Evolutionary conservation across 768 basidiomycete species (phyloP).

Genomic region (Pulveroboletus sp.): DNA sequence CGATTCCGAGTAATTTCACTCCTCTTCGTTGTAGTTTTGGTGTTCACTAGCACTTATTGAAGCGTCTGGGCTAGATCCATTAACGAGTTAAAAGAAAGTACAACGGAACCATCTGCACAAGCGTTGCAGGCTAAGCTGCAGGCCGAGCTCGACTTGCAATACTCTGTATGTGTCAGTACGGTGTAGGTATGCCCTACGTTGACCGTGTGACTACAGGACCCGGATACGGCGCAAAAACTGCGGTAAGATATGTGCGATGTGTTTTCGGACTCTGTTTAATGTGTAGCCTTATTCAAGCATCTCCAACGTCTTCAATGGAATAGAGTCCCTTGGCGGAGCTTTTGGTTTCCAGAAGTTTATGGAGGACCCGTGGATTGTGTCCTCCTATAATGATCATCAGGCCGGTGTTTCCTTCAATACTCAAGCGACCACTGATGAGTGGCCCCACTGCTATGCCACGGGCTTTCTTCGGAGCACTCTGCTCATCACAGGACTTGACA

Average conservation of each 20-base stretch:
- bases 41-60: not conserved
- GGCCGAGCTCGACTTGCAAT: not conserved
- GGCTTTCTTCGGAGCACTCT: not conserved
- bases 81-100: not conserved
- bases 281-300: not conserved
- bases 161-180: not conserved
- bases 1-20: not conserved
- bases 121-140: not conserved
- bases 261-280: not conserved
- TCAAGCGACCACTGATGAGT: not conserved
- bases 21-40: not conserved
- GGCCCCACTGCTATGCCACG: not conserved
- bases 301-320: not conserved
- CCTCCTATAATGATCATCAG: not conserved
- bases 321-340: conserved; percentile 4
- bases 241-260: not conserved
- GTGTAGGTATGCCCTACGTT: not conserved
- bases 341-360: not conserved
- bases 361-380: not conserved
- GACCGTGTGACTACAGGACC: not conserved
- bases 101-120: not conserved
- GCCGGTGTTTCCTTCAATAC: not conserved
- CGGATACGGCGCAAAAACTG: not conserved
- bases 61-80: not conserved
- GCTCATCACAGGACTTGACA: not conserved